Base-by-base conservation (phyloP, 345 rosid species). In the Ceriops decandra region DNA sequence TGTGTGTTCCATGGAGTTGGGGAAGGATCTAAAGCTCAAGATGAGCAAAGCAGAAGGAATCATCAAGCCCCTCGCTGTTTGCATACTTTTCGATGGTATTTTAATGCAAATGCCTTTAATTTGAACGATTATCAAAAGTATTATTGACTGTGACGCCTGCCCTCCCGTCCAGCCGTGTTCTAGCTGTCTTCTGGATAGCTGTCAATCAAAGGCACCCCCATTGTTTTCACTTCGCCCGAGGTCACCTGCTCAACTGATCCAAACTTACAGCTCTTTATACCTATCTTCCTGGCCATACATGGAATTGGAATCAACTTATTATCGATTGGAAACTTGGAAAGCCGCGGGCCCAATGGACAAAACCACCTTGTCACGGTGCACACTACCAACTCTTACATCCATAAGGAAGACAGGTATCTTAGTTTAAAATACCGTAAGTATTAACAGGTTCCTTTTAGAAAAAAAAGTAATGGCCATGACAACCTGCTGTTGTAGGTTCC, bases 161-260 rank as follows among this genome's bases (percentile, higher is more conserved):
- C 28, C 7, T n/a, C 9, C 7, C 36, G 9, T 60, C 52, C 70
- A 56, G 16, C 62, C 27, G 26, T 67, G 17, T 36, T 36, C 10
- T 56, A 67, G 70, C 70, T 67, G 62, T 33, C 69, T 52, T 66
- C 60, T 51, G 52, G 32, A 8, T 6, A 17, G 9, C 32, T 42
- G 53, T 47, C 67, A 28, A 17, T 19, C 22, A 21, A 7, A 17
- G 42, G 46, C 46, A 3, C 64, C 27, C 49, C 49, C 20, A 15
- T 33, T 33, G 0, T 62, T 3, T 20, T 5, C 7, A 22, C 36
- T 35, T 21, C 7, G 8, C 36, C 36, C 7, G 8, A 33, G 36
- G 36, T 33, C 36, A 33, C 8, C 36, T 33, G 8, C 36, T 2
- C 36, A 7, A 33, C 36, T 33, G 36, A 7, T 33, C 7, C 36